Base-by-base conservation (phyloP, 345 rosid genomes). In the Gossypium herbaceum region DNA sequence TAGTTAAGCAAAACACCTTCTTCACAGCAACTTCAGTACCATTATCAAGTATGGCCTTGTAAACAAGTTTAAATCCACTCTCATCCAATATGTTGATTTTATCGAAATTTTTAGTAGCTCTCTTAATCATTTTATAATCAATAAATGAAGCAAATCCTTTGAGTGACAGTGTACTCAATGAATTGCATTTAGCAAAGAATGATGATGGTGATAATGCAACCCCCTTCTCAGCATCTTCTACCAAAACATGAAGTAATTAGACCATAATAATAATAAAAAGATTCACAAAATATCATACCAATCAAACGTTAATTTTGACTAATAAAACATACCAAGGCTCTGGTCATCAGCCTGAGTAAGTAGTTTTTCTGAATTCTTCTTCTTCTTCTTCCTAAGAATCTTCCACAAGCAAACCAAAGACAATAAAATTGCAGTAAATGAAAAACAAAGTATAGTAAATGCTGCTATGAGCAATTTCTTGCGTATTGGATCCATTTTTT, bases 31-130 rank as follows among this genome's bases (percentile, higher is more conserved):
- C 90, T 56, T 39, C 70, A 64, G 78, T 62, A 77, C 77, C 80
- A 79, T 87, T 83, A 0, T 92, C 97, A 80, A 94, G 63, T 7
- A 69, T 72, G 58, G 92, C 93, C 77, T 82, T 82, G 75, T 89
- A 91, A 67, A 94, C 97, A 75, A 81, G 83, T 57, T 94, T 94
- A 76, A 94, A 94, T 74, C 90, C 97, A 22, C 94, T 94, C 75
- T 80, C 83, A 19, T 97, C 97, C 85, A 94, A 74, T 19, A 56
- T 19, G 60, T 56, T 19, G 22, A 19, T 19, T 2, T 56, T 11
- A 9, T 19, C 17, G 10, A 56, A 19, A 1, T 56, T 56, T 8
- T 20, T 2, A 1, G 60, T 56, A 22, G 25, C 12, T 20, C 20
- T 89, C 83, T 92, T 92, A 66, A 94, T 74, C 55, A 65, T 27